Evolutionary conservation across 139 green algal genomes (phyloP).

Genomic region (Chlorella sp.): DNA sequence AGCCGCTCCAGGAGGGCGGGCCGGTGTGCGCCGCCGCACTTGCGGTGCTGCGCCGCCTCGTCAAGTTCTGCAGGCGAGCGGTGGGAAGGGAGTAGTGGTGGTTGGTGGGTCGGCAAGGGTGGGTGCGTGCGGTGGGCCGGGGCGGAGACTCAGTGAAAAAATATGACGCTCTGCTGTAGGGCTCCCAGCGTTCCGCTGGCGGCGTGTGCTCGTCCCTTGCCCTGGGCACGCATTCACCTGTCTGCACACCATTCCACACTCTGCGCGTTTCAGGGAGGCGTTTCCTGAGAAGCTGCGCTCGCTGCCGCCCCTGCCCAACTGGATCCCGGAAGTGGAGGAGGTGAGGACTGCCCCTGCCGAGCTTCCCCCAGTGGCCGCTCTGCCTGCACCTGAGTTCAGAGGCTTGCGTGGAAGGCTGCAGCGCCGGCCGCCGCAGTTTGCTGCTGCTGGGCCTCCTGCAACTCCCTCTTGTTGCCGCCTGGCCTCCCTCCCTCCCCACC

Average conservation of each 20-base stretch:
- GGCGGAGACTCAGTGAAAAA: too few species aligned
- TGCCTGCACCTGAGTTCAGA: background rate
- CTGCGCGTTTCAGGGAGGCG: too few species aligned
- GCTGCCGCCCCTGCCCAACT: constrained; percentile 61
- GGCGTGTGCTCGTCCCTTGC: too few species aligned
- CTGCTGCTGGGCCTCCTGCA: background rate
- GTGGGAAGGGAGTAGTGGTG: too few species aligned
- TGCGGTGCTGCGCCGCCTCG: constrained; percentile 47
- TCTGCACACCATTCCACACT: too few species aligned
- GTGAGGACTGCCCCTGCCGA: constrained; percentile 2
- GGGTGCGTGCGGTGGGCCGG: background rate
- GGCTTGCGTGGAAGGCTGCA: too few species aligned
- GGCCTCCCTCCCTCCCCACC: background rate
- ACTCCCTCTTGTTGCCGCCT: too few species aligned
- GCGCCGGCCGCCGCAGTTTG: background rate
- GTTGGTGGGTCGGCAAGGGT: too few species aligned
- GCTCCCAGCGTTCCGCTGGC: too few species aligned
- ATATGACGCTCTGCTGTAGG: too few species aligned
- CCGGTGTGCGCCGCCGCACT: constrained; percentile 25
- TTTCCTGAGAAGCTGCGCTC: constrained; percentile 35
- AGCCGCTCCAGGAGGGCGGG: constrained; percentile 61
- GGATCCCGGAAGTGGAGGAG: constrained; percentile 17
- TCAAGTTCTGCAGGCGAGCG: constrained; percentile 24
- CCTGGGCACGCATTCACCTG: too few species aligned
- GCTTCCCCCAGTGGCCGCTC: background rate